Base-by-base conservation (phyloP, 805 yeast genomes). In the Metschnikowia chrysomelidarum region DNA sequence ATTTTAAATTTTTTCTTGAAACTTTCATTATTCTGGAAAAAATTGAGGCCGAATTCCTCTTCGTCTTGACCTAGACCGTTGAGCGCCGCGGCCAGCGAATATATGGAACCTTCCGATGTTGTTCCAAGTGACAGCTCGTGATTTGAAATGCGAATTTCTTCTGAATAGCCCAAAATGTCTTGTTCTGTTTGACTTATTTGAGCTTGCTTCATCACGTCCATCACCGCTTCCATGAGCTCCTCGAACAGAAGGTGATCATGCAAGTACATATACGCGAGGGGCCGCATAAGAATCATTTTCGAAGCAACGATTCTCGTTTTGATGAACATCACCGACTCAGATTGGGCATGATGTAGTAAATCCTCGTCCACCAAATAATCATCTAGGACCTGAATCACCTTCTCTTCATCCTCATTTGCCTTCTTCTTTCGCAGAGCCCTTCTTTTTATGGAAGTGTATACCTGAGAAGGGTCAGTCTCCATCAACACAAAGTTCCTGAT, bases 311-410 rank as follows among this genome's bases (percentile, higher is more conserved):
- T 54, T 19, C 71, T 43, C 2, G 69, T 61, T 35, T 65, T 64
- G 30, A 63, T 62, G 46, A 51, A 64, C 56, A 64, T 63, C 17
- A 65, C 53, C 2, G 60, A 45, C 37, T 64, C 70, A 2, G 64
- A 58, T 38, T 64, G 69, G 3, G 64, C 56, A 22, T 53, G 49
- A 24, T 59, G 49, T 26, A 59, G 46, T 24, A 60, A 34, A 30
- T 62, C 65, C 26, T 62, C 61, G 36, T 62, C 64, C 6, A 61
- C 49, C 19, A 60, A 44, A 29, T 59, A 64, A 34, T 60, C 68
- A 23, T 60, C 65, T 24, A 64, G 46, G 25, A 46, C 50, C 26
- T 56, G 56, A n/a, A 47, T 40, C 2, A 53, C 34, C 19, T 47
- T 50, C 11, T 45, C 41, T 8, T 34, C 45, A 25, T 19, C 39